Base-by-base conservation (phyloP, 345 rosid genomes). In the Adansonia digitata region DNA sequence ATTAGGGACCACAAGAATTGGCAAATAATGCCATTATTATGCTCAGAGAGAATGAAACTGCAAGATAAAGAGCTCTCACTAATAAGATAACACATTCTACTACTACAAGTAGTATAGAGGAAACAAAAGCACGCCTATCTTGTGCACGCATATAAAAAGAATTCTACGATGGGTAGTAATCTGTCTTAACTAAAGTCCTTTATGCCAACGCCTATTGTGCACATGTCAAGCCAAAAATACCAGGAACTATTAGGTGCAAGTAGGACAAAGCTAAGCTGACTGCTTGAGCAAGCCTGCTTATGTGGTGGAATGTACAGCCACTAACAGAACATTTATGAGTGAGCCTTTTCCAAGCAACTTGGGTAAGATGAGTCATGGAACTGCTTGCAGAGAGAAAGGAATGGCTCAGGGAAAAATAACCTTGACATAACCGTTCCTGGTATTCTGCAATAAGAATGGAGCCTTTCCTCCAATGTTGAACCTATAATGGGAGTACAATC, bases 21-120 rank as follows among this genome's bases (percentile, higher is more conserved):
- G 82, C 97, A 74, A 92, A 89, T 42, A 95, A 90, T 4, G 94
- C 94, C 97, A 96, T 85, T 22, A 87, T 10, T 29, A 96, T 75
- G 83, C 94, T 88, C 9, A 97, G 99, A 1, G 91, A 85, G 74
- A 96, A 88, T 83, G 93, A 78, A 77, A 92, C 45, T 0, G 82
- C 87, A 67, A 96, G 82, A 82, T 86, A 90, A 34, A 91, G 51
- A 81, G 94, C 91, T 84, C 99, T 91, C 60, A 87, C 87, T 1
- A 96, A 77, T 77, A 92, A 64, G 35, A 82, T 59, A 48, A 90
- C 79, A 73, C 90, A 88, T 80, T 90, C 93, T 3, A 90, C 74
- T 1, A 81, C 78, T 39, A 89, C 70, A 45, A 81, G 75, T 69
- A 87, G 51, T 48, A 90, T 43, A 5, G 90, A 81, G 7, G 90